phyloP scores from a whole-genome alignment of 139 green algal species.

The Edaphochlamys debaryana region DNA sequence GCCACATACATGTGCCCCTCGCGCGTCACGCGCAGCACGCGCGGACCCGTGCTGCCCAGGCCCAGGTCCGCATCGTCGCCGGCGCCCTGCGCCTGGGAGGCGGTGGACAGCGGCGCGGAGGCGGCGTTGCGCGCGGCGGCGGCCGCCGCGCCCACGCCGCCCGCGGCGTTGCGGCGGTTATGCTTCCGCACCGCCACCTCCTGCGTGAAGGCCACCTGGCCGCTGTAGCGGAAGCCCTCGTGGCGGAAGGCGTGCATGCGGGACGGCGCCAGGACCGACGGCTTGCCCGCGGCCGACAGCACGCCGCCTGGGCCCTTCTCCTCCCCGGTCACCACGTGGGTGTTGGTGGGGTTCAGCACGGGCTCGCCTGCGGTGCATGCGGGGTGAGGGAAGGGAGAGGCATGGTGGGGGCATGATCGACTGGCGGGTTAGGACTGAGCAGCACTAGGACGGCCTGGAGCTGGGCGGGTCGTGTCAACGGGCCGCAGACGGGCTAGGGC shows the following conservation, averaged over 20 bases:
- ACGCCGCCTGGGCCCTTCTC: background rate
- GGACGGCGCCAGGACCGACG: no score
- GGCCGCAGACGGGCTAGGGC: no score
- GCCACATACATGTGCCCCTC: slow-evolving; percentile 30
- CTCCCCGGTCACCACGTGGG: background rate
- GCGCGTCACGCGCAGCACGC: slow-evolving; percentile 21
- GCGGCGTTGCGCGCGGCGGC: no score
- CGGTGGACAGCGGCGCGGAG: no score
- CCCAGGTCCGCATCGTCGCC: background rate
- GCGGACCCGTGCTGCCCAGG: background rate
- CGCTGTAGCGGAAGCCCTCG: slow-evolving; percentile 32
- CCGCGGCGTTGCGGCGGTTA: background rate
- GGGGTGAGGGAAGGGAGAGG: background rate
- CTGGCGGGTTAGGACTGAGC: background rate
- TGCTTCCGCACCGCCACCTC: background rate
- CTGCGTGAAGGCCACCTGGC: background rate
- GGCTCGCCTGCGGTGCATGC: slow-evolving; percentile 4
- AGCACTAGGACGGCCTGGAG: no score
- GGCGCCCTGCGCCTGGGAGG: background rate
- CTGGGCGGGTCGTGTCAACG: no score
- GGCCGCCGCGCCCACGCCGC: no score
- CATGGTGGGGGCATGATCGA: background rate
- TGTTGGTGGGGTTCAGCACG: slow-evolving; percentile 15
- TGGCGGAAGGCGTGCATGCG: slow-evolving; percentile 18
- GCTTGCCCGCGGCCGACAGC: no score